phyloP scores from a whole-genome alignment of 768 basidiomycete species.

The Agrocybe pediades region DNA sequence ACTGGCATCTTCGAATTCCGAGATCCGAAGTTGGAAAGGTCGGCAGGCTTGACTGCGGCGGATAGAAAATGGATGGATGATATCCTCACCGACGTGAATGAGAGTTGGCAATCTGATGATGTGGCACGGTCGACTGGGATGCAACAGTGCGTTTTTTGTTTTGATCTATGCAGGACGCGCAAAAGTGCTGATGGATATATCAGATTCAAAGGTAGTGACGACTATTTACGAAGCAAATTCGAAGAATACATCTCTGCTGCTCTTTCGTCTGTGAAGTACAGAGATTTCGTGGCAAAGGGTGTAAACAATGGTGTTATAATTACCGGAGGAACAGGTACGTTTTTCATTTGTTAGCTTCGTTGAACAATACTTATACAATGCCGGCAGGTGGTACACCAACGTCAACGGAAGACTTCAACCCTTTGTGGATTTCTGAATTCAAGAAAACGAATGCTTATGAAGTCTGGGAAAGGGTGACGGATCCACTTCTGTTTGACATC shows the following conservation, averaged over 20 bases:
- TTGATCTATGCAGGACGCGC: not conserved
- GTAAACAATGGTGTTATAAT: constrained; percentile 66
- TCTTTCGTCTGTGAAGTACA: constrained; percentile 86
- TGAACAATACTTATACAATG: not conserved
- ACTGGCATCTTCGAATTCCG: constrained; percentile 85
- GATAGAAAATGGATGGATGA: constrained; percentile 99
- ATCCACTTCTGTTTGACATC: constrained; percentile 92
- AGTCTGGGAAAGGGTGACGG: constrained; percentile 89
- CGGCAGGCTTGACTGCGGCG: constrained; percentile 81
- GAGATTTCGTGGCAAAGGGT: constrained; percentile 78
- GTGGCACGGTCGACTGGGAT: constrained; percentile 56
- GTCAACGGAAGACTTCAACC: constrained; percentile 80
- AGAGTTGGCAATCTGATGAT: constrained; percentile 72
- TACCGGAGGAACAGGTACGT: constrained; percentile 58
- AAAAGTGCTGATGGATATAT: too few species aligned
- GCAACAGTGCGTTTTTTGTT: constrained; percentile 51
- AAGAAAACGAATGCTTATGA: constrained; percentile 85
- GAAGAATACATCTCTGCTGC: constrained; percentile 94
- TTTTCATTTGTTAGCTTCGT: not conserved
- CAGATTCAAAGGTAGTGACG: constrained; percentile 95
- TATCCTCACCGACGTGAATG: constrained; percentile 83
- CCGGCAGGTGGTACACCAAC: constrained; percentile 52
- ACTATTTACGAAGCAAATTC: constrained; percentile 91
- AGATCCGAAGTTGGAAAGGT: constrained; percentile 76
- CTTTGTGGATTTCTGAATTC: constrained; percentile 87